phyloP scores from a whole-genome alignment of 306 rosid genomes.

The Castanopsis chinensis region DNA sequence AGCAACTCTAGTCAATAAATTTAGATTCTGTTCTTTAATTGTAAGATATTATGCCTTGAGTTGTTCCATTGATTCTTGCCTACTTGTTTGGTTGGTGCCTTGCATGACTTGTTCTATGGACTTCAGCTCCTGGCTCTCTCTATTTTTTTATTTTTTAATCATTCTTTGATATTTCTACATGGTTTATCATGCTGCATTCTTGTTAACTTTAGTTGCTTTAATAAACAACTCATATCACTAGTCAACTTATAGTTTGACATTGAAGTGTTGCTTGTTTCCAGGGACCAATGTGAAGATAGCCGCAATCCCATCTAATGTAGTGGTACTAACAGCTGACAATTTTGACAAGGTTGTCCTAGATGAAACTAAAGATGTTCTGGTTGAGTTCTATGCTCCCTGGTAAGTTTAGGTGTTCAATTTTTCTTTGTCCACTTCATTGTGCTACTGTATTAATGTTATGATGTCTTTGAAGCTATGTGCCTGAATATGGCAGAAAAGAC shows the following conservation, averaged over 20 bases:
- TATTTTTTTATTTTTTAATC: too few species aligned
- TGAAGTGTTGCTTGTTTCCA: slow-evolving; percentile 28
- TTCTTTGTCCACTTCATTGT: background rate
- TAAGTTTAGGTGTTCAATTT: slow-evolving; percentile 31
- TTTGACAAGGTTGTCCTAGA: slow-evolving; percentile 76
- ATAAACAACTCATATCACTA: background rate
- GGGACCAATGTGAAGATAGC: slow-evolving; percentile 88
- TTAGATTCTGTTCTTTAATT: too few species aligned
- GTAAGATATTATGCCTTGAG: too few species aligned
- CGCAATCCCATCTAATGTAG: slow-evolving; percentile 62
- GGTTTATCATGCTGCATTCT: slow-evolving; percentile 5
- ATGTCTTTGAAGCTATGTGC: background rate
- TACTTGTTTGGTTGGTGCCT: background rate
- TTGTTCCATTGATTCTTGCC: background rate
- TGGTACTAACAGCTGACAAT: slow-evolving; percentile 54
- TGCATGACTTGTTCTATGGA: background rate
- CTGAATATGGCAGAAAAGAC: background rate
- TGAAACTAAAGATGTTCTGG: slow-evolving; percentile 75
- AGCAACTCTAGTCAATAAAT: too few species aligned
- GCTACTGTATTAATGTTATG: background rate
- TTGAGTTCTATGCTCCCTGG: slow-evolving; percentile 98
- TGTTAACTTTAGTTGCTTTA: background rate
- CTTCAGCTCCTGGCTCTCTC: background rate
- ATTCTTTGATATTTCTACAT: slow-evolving; percentile 7
- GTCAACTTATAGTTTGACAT: slow-evolving; percentile 18